A percentile compares a stretch with the other conserved stretches of the same genome.
phyloP scores from a whole-genome alignment of 1,284 basidiomycete genomes.

The Ustilago tritici region DNA sequence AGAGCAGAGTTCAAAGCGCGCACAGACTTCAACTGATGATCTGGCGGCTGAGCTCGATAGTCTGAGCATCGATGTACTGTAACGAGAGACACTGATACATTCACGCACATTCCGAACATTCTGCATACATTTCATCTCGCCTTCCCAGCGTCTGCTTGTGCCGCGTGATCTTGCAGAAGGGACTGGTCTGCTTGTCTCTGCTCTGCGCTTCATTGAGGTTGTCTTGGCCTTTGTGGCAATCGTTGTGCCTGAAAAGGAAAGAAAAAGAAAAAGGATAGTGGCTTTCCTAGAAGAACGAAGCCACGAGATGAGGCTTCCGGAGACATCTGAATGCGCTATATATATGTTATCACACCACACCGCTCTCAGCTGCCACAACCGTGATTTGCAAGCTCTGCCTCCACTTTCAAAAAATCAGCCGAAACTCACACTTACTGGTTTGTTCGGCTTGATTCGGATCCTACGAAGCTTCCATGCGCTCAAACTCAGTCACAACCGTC shows the following conservation, averaged over 20 bases:
- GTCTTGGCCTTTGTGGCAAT: background rate
- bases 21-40: constrained; percentile 13
- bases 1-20: background rate
- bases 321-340: background rate
- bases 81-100: too few relatives aligned
- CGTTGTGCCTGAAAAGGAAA: background rate
- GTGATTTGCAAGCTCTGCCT: background rate
- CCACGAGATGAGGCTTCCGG: background rate
- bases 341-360: background rate
- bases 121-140: background rate
- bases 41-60: constrained; percentile 22
- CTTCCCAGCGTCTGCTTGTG: background rate
- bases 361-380: background rate
- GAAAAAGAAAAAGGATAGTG: background rate
- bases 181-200: background rate
- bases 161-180: background rate
- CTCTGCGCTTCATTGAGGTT: background rate
- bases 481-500: background rate
- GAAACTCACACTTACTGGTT: background rate
- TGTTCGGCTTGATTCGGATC: constrained; percentile 1
- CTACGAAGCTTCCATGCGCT: background rate
- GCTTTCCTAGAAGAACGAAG: too few relatives aligned
- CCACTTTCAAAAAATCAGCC: background rate
- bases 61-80: constrained; percentile 11
- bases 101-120: background rate